Evolutionary conservation across 1,139 yeast species (phyloP).

Genomic region (Zygoascus meyerae): DNA sequence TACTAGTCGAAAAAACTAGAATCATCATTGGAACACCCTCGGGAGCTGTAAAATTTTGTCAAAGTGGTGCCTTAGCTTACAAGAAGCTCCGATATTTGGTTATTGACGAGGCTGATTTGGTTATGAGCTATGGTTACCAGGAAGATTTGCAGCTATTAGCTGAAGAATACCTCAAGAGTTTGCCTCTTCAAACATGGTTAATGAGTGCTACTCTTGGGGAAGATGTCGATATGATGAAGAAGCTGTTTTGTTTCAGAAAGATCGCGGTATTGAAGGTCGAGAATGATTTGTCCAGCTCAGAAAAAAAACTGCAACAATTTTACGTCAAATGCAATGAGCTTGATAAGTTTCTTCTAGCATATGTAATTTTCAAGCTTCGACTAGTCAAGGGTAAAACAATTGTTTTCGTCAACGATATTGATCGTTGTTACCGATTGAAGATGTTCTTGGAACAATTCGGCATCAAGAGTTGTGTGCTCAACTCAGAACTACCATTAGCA

Average conservation of each 20-base stretch:
- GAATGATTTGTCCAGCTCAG: slow-evolving; percentile 30
- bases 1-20: slow-evolving; percentile 67
- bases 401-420: slow-evolving; percentile 87
- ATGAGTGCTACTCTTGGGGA: slow-evolving; percentile 96
- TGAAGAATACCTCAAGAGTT: slow-evolving; percentile 55
- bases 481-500: slow-evolving; percentile 87
- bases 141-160: slow-evolving; percentile 69
- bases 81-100: slow-evolving; percentile 62
- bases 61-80: slow-evolving; percentile 34
- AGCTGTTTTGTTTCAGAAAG: slow-evolving; percentile 63
- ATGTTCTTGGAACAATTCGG: slow-evolving; percentile 94
- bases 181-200: slow-evolving; percentile 70
- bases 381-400: slow-evolving; percentile 89
- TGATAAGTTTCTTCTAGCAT: slow-evolving; percentile 84
- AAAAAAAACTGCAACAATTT: slow-evolving; percentile 69
- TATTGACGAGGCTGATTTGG: slow-evolving; percentile 88
- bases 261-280: slow-evolving; percentile 77
- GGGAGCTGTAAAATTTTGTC: slow-evolving; percentile 49
- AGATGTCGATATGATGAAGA: slow-evolving; percentile 72
- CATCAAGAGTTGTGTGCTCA: slow-evolving; percentile 77
- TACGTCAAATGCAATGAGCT: slow-evolving; percentile 83
- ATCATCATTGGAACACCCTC: slow-evolving; percentile 86
- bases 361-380: slow-evolving; percentile 84
- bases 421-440: slow-evolving; percentile 89
- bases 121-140: slow-evolving; percentile 82